phyloP scores from a whole-genome alignment of 768 basidiomycete genomes.

The Hysterangium stoloniferum region DNA sequence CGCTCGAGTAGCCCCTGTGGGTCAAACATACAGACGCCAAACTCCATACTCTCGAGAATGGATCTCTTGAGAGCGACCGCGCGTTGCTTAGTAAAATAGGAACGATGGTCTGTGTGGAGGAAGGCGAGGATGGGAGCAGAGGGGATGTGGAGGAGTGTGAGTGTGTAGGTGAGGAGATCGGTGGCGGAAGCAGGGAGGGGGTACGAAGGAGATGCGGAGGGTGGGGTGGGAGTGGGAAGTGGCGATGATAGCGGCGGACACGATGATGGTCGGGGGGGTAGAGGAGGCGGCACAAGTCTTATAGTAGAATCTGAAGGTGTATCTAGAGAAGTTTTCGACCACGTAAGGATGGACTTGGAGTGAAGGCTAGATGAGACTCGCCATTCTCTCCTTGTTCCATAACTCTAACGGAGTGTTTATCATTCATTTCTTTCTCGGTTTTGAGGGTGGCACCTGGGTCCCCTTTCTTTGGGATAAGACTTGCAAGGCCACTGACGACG shows the following conservation, averaged over 20 bases:
- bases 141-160: background rate
- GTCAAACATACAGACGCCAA: constrained; percentile 53
- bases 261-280: background rate
- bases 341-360: background rate
- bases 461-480: constrained; percentile 33
- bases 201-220: background rate
- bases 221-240: background rate
- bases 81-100: constrained; percentile 45
- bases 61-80: constrained; percentile 45
- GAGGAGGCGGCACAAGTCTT: background rate
- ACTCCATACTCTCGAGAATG: constrained; percentile 50
- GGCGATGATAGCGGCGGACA: background rate
- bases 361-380: background rate
- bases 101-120: constrained; percentile 36
- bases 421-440: constrained; percentile 37
- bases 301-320: background rate
- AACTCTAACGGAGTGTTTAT: constrained; percentile 17
- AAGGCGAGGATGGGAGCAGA: constrained; percentile 31
- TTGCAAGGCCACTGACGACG: constrained; percentile 47
- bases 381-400: background rate
- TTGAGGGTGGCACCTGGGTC: constrained; percentile 12
- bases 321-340: background rate
- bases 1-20: constrained; percentile 40
- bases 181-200: background rate
- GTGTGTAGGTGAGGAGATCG: background rate